Base-by-base conservation (phyloP, 495 filamentous ascomycete genomes). In the Saxophila tyrrhenica region DNA sequence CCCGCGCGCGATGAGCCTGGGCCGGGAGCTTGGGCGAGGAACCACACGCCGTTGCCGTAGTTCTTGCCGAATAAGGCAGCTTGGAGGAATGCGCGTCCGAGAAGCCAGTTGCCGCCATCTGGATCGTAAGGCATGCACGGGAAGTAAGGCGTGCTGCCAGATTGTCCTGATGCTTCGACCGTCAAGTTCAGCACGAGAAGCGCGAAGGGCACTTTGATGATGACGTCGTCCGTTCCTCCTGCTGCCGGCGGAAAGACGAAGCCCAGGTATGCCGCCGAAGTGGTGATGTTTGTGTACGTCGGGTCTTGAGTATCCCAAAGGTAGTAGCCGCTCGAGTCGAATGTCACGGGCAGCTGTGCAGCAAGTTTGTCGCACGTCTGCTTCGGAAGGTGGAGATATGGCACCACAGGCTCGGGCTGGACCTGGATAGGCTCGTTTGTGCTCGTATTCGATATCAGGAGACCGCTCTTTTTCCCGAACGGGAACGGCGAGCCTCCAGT, bases 281-380 rank as follows among this genome's bases (percentile, higher is more conserved):
- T 44, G 15, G 41, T 44, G 7, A 44, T 44, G 19, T 44, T 44
- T 3, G 15, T 17, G 41, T 44, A 44, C 8, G 41, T 44, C 19
- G 41, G 41, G 41, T 44, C 41, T 3, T 5, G 7, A n/a, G 41
- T 44, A 17, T 44, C 19, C 41, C 41, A 44, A n/a, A 44, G 41
- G 19, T 44, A 44, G 41, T 44, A 44, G 19, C 41, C 41, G 41
- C 8, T 9, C 7, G 41, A 44, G 41, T 44, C 41, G 16, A 17
- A 17, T n/a, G 3, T 44, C 5, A 44, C n/a, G 16, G 41, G 41
- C 8, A 44, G 41, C 7, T 9, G 3, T 8, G 15, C 17, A 3
- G 41, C 41, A 17, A 44, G 41, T n/a, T 44, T 44, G 41, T 44
- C 41, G 41, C 41, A 44, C 5, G 41, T 44, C n/a, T 44, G 41